phyloP scores from a whole-genome alignment of 352 stramenopile species.

The Phytopythium chamaehyphon region DNA sequence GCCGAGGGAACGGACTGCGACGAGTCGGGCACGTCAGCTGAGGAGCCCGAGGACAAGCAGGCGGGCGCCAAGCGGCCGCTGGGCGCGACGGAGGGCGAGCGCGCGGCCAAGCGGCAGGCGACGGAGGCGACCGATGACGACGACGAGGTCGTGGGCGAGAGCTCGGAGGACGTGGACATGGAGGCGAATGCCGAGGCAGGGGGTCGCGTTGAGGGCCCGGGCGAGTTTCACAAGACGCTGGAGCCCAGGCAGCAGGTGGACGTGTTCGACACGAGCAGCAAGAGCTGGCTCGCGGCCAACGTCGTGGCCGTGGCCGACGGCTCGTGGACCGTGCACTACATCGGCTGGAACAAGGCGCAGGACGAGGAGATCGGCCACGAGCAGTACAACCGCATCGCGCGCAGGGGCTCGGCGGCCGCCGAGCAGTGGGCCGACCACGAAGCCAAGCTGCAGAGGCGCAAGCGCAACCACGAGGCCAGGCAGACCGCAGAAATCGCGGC shows the following conservation, averaged over 20 bases:
- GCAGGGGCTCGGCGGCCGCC: conserved; percentile 25
- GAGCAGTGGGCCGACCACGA: conserved; percentile 41
- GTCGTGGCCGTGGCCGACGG: conserved; percentile 30
- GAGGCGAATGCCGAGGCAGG: too few relatives aligned
- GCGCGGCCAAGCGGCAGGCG: background rate
- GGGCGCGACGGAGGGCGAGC: background rate
- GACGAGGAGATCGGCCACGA: conserved; percentile 41
- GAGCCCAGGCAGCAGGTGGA: conserved; percentile 42
- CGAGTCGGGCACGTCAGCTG: conserved; percentile 3
- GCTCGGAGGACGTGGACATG: conserved; percentile 32
- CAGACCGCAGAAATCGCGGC: background rate
- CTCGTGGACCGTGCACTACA: conserved; percentile 48
- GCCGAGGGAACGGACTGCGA: conserved; percentile 8
- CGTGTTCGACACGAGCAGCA: conserved; percentile 44
- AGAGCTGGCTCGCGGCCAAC: conserved; percentile 58
- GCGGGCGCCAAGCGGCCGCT: conserved; percentile 1
- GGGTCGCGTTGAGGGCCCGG: conserved; percentile 9
- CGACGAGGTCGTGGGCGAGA: conserved; percentile 18
- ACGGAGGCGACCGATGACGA: background rate
- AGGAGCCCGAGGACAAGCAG: conserved; percentile 2
- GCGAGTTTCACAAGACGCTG: conserved; percentile 31
- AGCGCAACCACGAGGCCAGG: conserved; percentile 19
- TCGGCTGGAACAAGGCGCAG: conserved; percentile 58
- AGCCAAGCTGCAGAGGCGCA: conserved; percentile 38
- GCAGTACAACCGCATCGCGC: conserved; percentile 33